Evolutionary conservation across 371 early-diverging fungal genomes (phyloP).

Genomic region (Rhizomucor miehei): DNA sequence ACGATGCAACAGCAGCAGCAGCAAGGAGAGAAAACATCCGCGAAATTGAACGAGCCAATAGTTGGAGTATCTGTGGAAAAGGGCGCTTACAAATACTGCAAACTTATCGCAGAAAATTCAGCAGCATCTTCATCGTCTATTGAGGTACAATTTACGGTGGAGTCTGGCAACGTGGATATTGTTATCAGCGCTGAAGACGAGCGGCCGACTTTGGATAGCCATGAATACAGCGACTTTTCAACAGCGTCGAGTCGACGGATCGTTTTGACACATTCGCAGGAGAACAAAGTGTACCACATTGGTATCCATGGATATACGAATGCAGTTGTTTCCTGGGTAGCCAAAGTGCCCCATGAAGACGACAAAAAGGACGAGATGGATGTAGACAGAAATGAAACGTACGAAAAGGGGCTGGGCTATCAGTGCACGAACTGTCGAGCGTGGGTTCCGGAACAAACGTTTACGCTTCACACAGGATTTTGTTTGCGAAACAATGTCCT

Average conservation of each 20-base stretch:
- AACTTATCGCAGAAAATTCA: constrained; percentile 4
- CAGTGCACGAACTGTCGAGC: constrained; percentile 74
- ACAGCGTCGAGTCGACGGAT: constrained; percentile 24
- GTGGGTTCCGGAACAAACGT: constrained; percentile 58
- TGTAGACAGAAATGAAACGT: constrained; percentile 13
- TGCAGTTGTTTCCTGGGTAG: constrained; percentile 24
- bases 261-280: constrained; percentile 2
- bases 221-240: constrained; percentile 35
- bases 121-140: too few relatives aligned
- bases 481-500: constrained; percentile 77
- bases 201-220: constrained; percentile 31
- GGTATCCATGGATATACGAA: constrained; percentile 42
- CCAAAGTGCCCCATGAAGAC: not conserved
- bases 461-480: constrained; percentile 69
- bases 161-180: not conserved
- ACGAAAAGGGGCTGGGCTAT: constrained; percentile 39
- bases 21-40: not conserved
- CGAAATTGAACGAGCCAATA: constrained; percentile 1
- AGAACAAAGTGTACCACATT: constrained; percentile 19
- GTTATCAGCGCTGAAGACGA: not conserved
- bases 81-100: constrained; percentile 33
- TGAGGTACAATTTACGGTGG: constrained; percentile 15
- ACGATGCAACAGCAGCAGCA: constrained; percentile 18
- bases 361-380: constrained; percentile 4
- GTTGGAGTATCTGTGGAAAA: constrained; percentile 7